Conservation (phyloP, 306 rosid species). For the Arachis hypogaea region DNA sequence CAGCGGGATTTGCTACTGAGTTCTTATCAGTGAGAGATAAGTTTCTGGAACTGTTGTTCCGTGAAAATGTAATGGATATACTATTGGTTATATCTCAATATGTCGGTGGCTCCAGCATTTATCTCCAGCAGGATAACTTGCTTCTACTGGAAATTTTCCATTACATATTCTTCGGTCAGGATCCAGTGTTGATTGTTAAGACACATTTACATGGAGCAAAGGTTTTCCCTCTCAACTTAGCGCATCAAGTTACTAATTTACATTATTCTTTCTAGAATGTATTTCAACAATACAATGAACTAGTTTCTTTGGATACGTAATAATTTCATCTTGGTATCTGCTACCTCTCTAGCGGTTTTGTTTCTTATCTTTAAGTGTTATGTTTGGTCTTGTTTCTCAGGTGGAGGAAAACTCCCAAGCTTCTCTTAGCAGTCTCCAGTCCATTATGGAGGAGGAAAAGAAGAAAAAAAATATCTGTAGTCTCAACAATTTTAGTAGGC, state of each 20-base stretch:
- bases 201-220: conserved; percentile 50
- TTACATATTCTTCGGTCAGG: conserved; percentile 77
- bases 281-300: conserved; percentile 7
- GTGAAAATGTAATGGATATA: conserved; percentile 89
- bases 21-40: conserved; percentile 69
- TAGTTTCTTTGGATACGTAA: conserved; percentile 2
- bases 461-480: conserved; percentile 60
- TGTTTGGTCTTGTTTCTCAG: conserved; percentile 49
- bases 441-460: conserved; percentile 77
- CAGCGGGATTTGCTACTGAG: conserved; percentile 70
- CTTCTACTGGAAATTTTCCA: conserved; percentile 88
- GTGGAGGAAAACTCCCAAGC: conserved; percentile 53
- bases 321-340: conserved; percentile 15
- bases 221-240: conserved; percentile 51
- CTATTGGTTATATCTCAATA: conserved; percentile 72
- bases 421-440: conserved; percentile 71
- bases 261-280: conserved; percentile 14
- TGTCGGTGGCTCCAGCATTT: conserved; percentile 63
- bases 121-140: conserved; percentile 85
- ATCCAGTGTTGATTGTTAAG: conserved; percentile 75
- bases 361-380: conserved; percentile 20
- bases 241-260: not conserved
- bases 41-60: conserved; percentile 80
- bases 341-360: conserved; percentile 17
- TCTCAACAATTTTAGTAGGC: conserved; percentile 53